phyloP scores from a whole-genome alignment of 129 eudicot genomes.

The Apium graveolens region DNA sequence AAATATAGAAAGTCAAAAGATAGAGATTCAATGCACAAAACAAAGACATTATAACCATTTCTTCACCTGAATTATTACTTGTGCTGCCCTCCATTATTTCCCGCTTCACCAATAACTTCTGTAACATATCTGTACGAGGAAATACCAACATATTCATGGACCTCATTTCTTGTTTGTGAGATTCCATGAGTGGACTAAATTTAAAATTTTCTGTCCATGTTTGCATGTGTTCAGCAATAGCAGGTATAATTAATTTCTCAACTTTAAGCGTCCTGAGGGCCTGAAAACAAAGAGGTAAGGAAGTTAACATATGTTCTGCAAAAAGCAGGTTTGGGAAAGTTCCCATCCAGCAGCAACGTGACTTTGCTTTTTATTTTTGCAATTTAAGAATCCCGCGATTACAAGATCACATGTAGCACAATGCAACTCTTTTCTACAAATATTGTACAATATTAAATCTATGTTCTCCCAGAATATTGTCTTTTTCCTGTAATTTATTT shows the following conservation, averaged over 20 bases:
- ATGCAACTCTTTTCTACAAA: background rate
- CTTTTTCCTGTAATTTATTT: background rate
- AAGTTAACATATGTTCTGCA: background rate
- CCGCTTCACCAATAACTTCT: slow-evolving; percentile 43
- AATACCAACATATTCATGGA: slow-evolving; percentile 80
- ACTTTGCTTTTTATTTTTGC: background rate
- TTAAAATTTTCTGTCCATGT: slow-evolving; percentile 79
- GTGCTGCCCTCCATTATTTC: slow-evolving; percentile 24
- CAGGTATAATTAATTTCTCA: slow-evolving; percentile 77
- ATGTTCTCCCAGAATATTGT: background rate
- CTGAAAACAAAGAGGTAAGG: slow-evolving; percentile 30
- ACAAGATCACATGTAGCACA: background rate
- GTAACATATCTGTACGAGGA: slow-evolving; percentile 91
- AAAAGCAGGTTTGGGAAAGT: background rate
- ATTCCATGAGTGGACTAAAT: slow-evolving; percentile 54
- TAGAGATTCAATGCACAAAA: background rate
- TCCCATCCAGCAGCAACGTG: background rate
- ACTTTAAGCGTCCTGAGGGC: slow-evolving; percentile 58
- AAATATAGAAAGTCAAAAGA: background rate
- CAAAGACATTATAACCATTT: background rate
- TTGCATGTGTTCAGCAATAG: slow-evolving; percentile 79
- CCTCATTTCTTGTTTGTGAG: slow-evolving; percentile 61
- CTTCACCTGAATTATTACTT: slow-evolving; percentile 15
- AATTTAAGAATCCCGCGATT: background rate
- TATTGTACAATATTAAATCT: background rate